Evolutionary conservation across 2,329 filamentous ascomycete species (phyloP).

Genomic region (Podosphaera xanthii): DNA sequence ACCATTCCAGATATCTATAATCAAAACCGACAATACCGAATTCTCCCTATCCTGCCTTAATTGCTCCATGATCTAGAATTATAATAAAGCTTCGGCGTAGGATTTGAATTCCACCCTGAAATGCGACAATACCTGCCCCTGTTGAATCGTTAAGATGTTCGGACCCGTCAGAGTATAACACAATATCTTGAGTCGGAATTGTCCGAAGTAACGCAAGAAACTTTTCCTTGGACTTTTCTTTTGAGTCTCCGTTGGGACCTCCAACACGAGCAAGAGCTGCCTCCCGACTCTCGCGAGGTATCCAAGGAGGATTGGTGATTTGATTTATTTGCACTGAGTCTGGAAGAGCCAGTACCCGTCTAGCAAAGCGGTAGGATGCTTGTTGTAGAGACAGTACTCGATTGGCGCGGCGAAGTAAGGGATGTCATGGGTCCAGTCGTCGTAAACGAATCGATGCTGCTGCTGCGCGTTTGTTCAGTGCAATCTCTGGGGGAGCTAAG

Average conservation of each 20-base stretch:
- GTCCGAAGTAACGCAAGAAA: background rate
- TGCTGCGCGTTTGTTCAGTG: background rate
- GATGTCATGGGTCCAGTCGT: too few relatives aligned
- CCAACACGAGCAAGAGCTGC: background rate
- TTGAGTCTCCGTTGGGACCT: background rate
- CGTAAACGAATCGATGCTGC: background rate
- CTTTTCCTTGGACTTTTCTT: background rate
- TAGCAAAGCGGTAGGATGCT: background rate
- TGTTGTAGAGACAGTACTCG: too few relatives aligned
- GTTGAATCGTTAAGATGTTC: too few relatives aligned
- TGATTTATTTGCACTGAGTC: background rate
- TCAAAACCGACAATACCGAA: too few relatives aligned
- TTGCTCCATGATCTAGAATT: too few relatives aligned
- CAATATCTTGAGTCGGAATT: background rate
- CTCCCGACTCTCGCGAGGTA: background rate
- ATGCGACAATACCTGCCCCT: too few relatives aligned
- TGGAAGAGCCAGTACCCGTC: background rate
- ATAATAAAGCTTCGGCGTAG: too few relatives aligned
- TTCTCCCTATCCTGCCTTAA: too few relatives aligned
- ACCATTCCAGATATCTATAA: too few relatives aligned
- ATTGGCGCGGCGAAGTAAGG: too few relatives aligned
- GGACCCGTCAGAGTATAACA: too few relatives aligned
- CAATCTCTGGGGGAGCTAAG: background rate
- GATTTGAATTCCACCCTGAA: too few relatives aligned
- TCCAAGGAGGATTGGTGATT: background rate